A percentile compares a stretch with the other conserved stretches of the same genome.
Evolutionary conservation across 1,139 yeast species (phyloP).

Genomic region (Hanseniaspora gamundiae): DNA sequence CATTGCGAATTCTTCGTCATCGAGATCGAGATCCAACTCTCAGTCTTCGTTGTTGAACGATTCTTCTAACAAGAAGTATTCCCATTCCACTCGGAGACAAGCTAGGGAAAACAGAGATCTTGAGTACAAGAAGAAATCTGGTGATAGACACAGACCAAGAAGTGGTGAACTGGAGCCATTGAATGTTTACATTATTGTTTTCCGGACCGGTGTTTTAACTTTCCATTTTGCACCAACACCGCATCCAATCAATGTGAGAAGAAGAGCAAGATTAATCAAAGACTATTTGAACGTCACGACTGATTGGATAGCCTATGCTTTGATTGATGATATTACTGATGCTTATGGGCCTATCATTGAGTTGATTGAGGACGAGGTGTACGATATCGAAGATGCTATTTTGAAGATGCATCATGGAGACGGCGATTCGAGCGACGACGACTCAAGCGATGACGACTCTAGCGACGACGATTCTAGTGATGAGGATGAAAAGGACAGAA

Average conservation of each 20-base stretch:
- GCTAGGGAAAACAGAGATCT: constrained; percentile 25
- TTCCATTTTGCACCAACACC: constrained; percentile 94
- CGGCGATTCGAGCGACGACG: constrained; percentile 27
- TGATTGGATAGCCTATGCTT: constrained; percentile 95
- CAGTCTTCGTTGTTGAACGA: neutral
- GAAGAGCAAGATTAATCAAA: constrained; percentile 76
- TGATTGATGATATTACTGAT: constrained; percentile 94
- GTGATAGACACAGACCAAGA: constrained; percentile 34
- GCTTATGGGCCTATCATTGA: constrained; percentile 95
- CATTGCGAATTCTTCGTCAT: neutral
- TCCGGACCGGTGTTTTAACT: constrained; percentile 80
- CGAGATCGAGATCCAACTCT: neutral
- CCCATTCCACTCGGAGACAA: neutral
- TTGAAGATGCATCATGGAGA: constrained; percentile 72
- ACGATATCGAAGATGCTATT: constrained; percentile 83
- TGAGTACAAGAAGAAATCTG: constrained; percentile 30
- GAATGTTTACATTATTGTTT: constrained; percentile 86
- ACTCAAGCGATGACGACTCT: constrained; percentile 29
- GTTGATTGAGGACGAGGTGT: constrained; percentile 84
- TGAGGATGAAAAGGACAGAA: constrained; percentile 16
- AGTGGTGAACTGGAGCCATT: constrained; percentile 80
- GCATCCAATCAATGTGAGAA: constrained; percentile 88
- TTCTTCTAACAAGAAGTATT: neutral
- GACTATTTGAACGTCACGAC: constrained; percentile 85
- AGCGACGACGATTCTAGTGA: constrained; percentile 30